Percentiles rank a stretch among this genome's conserved stretches.
Evolutionary conservation across 306 rosid genomes (phyloP).

Genomic region (Medicago arabica): DNA sequence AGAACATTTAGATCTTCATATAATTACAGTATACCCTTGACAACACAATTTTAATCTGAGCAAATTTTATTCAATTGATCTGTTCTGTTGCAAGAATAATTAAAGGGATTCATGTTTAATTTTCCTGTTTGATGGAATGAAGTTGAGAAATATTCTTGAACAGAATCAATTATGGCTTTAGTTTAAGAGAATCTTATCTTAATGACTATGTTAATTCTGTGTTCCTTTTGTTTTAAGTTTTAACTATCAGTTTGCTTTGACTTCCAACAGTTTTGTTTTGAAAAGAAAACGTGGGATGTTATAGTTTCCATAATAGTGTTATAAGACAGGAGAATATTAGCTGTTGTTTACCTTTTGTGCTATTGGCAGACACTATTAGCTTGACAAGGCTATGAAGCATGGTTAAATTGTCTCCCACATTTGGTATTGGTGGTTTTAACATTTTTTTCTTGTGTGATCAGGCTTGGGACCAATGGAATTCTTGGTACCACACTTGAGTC

Average conservation of each 20-base stretch:
- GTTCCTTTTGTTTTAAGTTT: not conserved
- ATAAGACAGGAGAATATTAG: constrained; percentile 33
- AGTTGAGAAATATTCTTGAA: constrained; percentile 19
- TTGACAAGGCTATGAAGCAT: constrained; percentile 35
- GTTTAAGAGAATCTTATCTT: constrained; percentile 44
- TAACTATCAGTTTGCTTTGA: constrained; percentile 7
- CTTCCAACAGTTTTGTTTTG: constrained; percentile 28
- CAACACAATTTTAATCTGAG: not conserved
- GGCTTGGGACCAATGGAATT: constrained; percentile 85
- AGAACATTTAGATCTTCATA: not conserved
- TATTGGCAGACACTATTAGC: constrained; percentile 34
- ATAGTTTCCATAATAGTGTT: constrained; percentile 30
- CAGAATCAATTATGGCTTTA: constrained; percentile 25
- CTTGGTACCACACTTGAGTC: constrained; percentile 80
- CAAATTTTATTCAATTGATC: constrained; percentile 10
- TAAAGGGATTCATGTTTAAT: not conserved
- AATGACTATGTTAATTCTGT: constrained; percentile 38
- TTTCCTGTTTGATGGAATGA: constrained; percentile 15
- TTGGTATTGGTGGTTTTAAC: constrained; percentile 35
- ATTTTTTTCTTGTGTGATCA: constrained; percentile 41
- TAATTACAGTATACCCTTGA: not conserved
- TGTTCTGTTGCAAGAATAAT: constrained; percentile 17
- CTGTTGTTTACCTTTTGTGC: constrained; percentile 18
- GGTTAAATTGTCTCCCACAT: constrained; percentile 38
- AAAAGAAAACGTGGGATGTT: constrained; percentile 41